These are phyloP conservation scores for Penicillium sp. DNA, from an alignment of 2,329 filamentous ascomycete species.

Conservation along the genomic window DNA sequence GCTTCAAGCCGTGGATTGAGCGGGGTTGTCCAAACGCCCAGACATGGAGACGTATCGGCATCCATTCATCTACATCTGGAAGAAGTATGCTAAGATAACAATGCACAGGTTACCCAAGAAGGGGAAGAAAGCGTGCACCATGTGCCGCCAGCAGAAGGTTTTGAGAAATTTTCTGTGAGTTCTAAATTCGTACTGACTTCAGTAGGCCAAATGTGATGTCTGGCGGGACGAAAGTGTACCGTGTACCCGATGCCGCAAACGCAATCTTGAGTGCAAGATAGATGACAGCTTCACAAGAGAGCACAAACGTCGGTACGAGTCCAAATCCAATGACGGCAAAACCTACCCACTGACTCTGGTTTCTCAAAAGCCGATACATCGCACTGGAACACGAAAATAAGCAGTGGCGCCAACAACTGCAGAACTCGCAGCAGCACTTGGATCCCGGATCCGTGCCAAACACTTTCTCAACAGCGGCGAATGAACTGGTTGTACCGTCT, in stretches of 20 bases:
- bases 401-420: constrained; percentile 37
- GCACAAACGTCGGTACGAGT: constrained; percentile 42
- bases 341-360: background rate
- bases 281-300: constrained; percentile 46
- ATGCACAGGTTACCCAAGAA: constrained; percentile 24
- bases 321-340: no score
- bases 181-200: background rate
- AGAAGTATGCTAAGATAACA: constrained; percentile 14
- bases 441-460: constrained; percentile 26
- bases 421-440: constrained; percentile 25
- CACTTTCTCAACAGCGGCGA: constrained; percentile 31
- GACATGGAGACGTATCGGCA: constrained; percentile 16
- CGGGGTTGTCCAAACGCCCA: background rate
- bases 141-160: constrained; percentile 49
- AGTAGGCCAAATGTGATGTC: constrained; percentile 43
- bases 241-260: constrained; percentile 41
- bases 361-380: constrained; percentile 34
- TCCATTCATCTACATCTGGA: background rate
- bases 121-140: constrained; percentile 45
- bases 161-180: background rate
- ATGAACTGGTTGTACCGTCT: constrained; percentile 30
- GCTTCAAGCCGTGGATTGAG: background rate
- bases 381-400: constrained; percentile 41
- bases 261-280: constrained; percentile 39
- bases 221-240: constrained; percentile 36